Percentiles rank a stretch among this genome's conserved stretches.
Evolutionary conservation across 2,329 filamentous ascomycete species (phyloP).

Genomic region (Clonostachys solani): DNA sequence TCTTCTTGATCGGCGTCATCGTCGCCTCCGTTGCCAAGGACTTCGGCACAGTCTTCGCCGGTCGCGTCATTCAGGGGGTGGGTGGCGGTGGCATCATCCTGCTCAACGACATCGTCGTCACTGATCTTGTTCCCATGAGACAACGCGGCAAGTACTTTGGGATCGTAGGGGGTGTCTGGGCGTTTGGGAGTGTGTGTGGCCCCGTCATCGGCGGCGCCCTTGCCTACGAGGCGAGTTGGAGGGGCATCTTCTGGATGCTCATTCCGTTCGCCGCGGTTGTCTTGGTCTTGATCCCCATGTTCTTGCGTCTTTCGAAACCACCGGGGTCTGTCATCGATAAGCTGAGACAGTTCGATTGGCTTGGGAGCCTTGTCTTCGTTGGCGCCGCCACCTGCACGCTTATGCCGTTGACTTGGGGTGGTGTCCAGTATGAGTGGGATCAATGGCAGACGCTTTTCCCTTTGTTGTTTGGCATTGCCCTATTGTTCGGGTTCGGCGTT

Average conservation of each 20-base stretch:
- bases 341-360: slow-evolving; percentile 25
- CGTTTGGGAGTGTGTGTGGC: slow-evolving; percentile 22
- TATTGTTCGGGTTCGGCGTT: slow-evolving; percentile 20
- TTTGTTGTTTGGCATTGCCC: slow-evolving; percentile 28
- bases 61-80: slow-evolving; percentile 42
- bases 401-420: slow-evolving; percentile 7
- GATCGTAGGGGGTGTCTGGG: slow-evolving; percentile 20
- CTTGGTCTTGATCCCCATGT: not conserved
- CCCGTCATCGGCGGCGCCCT: slow-evolving; percentile 17
- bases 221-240: slow-evolving; percentile 2
- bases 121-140: slow-evolving; percentile 43
- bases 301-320: not conserved
- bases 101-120: slow-evolving; percentile 21
- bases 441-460: slow-evolving; percentile 13
- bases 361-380: slow-evolving; percentile 31
- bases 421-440: slow-evolving; percentile 4
- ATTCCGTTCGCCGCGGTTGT: not conserved
- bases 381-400: slow-evolving; percentile 17
- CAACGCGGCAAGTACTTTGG: slow-evolving; percentile 35
- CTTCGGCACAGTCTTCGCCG: slow-evolving; percentile 42
- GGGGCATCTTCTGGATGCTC: slow-evolving; percentile 21
- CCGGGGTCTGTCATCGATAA: slow-evolving; percentile 2
- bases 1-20: slow-evolving; percentile 48
- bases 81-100: slow-evolving; percentile 27
- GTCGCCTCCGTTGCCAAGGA: slow-evolving; percentile 42